Conservation (phyloP, 306 rosid genomes). For the Neltuma alba region DNA sequence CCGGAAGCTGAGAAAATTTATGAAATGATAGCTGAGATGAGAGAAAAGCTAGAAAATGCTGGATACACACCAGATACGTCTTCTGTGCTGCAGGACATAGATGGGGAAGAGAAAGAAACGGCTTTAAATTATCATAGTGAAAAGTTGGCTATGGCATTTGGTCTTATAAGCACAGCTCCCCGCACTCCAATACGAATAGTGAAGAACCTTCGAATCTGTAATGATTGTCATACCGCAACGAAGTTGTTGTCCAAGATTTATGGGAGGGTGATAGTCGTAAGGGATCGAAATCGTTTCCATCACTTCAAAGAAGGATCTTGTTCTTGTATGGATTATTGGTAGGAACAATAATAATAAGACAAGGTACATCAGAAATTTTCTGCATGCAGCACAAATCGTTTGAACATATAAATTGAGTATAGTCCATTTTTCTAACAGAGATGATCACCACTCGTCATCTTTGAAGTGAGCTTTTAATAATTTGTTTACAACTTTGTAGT, state of each 20-base stretch:
- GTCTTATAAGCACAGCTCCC: conserved; percentile 57
- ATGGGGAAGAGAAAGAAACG: conserved; percentile 63
- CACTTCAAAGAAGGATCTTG: conserved; percentile 66
- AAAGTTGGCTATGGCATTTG: conserved; percentile 76
- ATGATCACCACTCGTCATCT: too few relatives aligned
- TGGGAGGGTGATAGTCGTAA: conserved; percentile 58
- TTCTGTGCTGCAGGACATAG: conserved; percentile 51
- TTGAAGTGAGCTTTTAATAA: too few relatives aligned
- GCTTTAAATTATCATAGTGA: conserved; percentile 63
- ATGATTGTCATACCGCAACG: conserved; percentile 68
- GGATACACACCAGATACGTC: conserved; percentile 61
- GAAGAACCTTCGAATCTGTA: conserved; percentile 69
- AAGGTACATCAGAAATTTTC: background rate
- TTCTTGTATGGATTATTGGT: conserved; percentile 65
- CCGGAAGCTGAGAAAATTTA: conserved; percentile 49
- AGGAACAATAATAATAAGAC: conserved; percentile 2
- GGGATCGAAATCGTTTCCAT: conserved; percentile 75
- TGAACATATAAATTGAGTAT: background rate
- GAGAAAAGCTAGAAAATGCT: conserved; percentile 48
- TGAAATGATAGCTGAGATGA: conserved; percentile 61
- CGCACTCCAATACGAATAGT: conserved; percentile 58
- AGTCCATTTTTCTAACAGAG: too few relatives aligned
- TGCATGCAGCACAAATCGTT: background rate
- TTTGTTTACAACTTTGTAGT: too few relatives aligned
- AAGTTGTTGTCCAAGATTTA: conserved; percentile 65